Evolutionary conservation across 306 rosid genomes (phyloP).

Genomic region (Vigna hirtella): DNA sequence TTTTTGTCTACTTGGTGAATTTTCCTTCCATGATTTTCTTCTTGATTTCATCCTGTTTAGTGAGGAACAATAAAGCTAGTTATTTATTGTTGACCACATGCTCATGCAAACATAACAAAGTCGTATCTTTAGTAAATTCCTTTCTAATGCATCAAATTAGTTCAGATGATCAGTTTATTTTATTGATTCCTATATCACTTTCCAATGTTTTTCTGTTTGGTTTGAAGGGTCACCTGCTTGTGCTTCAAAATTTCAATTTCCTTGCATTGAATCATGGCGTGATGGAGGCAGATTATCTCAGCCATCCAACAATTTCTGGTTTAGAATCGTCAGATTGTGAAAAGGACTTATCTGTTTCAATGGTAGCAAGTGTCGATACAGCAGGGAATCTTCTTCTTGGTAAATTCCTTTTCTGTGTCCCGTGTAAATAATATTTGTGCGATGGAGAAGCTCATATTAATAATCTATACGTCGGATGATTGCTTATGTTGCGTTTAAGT

Average conservation of each 20-base stretch:
- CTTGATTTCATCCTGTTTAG: neutral
- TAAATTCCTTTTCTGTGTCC: slow-evolving; percentile 40
- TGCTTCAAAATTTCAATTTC: slow-evolving; percentile 65
- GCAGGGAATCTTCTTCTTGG: slow-evolving; percentile 80
- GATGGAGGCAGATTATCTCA: slow-evolving; percentile 88
- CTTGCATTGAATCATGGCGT: slow-evolving; percentile 81
- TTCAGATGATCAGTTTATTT: slow-evolving; percentile 6
- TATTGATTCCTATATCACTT: slow-evolving; percentile 11
- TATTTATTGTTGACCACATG: slow-evolving; percentile 3
- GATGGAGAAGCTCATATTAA: slow-evolving; percentile 29
- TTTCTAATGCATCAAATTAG: slow-evolving; percentile 10
- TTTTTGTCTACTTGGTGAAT: too few relatives aligned
- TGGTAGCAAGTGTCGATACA: slow-evolving; percentile 82
- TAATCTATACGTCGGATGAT: neutral
- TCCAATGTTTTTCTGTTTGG: slow-evolving; percentile 33
- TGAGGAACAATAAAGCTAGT: neutral
- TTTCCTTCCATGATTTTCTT: neutral
- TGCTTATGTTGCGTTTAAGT: neutral
- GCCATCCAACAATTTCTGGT: slow-evolving; percentile 57
- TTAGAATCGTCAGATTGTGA: slow-evolving; percentile 51
- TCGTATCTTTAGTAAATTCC: slow-evolving; percentile 26
- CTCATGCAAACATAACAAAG: neutral
- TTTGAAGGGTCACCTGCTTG: slow-evolving; percentile 89
- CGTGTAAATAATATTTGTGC: neutral
- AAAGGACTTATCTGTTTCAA: slow-evolving; percentile 74